Evolutionary conservation across 352 stramenopile genomes (phyloP), one percentile per base, ranked within the genome.

Genomic region (Hyaloperonospora arabidopsidis): DNA sequence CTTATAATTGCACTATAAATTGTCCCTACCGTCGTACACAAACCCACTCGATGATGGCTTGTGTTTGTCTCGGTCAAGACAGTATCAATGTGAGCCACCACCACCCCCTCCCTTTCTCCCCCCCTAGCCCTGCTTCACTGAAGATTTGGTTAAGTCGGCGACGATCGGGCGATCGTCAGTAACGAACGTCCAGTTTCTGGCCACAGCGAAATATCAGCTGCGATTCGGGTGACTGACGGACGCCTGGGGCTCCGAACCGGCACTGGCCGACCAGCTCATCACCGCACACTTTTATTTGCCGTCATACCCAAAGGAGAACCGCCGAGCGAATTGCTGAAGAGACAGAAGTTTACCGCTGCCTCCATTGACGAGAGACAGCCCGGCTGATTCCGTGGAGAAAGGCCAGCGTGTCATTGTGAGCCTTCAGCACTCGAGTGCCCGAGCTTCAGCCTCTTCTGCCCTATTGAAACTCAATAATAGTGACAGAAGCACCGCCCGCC

Each of bases 141-240:
- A 45, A 44, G 54, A 61, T 61, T 61, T 55, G 46, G 54, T 32
- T 48, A 61, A 61, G 54, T 61, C 54, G 54, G 54, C 28, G 21
- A 32, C 19, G 17, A 36, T 54, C 45, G 46, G 40, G 29, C 8
- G 14, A 28, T 54, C 19, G 54, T 50, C n/a, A 23, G 6, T 13
- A 32, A 61, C 54, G 54, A 61, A 19, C 3, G 19, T 12, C 23
- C 21, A 21, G 45, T 49, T 28, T 50, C 36, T 55, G 40, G 25
- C 45, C 25, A 49, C 22, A 17, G 18, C 52, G 57, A n/a, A n/a
- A n/a, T n/a, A n/a, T n/a, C n/a, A n/a, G 57, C 57, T 65, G 46
- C 34, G 15, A 23, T 46, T 49, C 38, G 40, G 38, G 54, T n/a
- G n/a, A n/a, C n/a, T n/a, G n/a, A n/a, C n/a, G 50, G 21, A 17